Percentiles rank a stretch among this genome's conserved stretches.
phyloP scores from a whole-genome alignment of 176 grass and related monocot species.

The Dactylis glomerata region DNA sequence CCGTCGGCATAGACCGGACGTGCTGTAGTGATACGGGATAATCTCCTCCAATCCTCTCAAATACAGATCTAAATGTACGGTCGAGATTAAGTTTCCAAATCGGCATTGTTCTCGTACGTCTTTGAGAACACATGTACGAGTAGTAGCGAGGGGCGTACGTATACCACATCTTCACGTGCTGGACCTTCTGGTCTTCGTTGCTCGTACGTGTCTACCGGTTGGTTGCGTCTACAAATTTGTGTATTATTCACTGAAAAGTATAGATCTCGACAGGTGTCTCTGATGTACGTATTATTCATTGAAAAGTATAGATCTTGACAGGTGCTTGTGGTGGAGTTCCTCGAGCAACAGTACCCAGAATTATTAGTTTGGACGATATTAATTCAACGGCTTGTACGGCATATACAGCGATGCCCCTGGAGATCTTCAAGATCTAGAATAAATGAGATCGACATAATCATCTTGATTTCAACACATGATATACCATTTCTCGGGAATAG shows the following conservation, averaged over 20 bases:
- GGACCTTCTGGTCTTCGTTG: background rate
- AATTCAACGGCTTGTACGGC: background rate
- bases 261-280: background rate
- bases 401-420: no score
- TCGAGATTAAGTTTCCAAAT: background rate
- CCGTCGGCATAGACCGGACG: no score
- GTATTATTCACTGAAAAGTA: background rate
- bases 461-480: no score
- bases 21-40: no score
- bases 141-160: background rate
- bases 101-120: background rate
- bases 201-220: background rate
- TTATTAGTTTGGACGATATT: background rate
- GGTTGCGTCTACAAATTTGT: constrained; percentile 4
- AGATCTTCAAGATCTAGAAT: background rate
- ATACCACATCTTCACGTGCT: background rate
- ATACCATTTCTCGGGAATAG: no score
- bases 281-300: no score
- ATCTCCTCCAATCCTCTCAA: no score
- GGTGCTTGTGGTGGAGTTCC: background rate
- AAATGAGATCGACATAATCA: background rate
- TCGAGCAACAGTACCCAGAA: background rate
- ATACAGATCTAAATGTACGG: no score
- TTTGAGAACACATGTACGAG: background rate
- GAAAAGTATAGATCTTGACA: background rate